A percentile compares a stretch with the other conserved stretches of the same genome.
These are phyloP conservation scores for Termitomyces sp. DNA, from an alignment of 768 basidiomycete species.

Conservation along the genomic window DNA sequence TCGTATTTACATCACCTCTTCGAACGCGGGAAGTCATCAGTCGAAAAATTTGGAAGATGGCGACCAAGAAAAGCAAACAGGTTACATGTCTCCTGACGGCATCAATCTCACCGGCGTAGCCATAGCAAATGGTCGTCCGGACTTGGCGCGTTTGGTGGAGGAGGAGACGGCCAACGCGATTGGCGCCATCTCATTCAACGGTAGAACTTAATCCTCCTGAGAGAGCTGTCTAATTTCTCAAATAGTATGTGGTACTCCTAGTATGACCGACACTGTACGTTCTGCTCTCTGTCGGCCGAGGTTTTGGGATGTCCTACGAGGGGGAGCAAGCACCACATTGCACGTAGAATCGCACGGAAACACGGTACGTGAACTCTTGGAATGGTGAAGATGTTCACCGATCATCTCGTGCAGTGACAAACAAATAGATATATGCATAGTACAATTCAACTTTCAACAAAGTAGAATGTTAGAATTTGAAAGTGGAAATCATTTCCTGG, in stretches of 20 bases:
- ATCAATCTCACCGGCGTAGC: constrained; percentile 14
- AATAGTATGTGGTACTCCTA: constrained; percentile 44
- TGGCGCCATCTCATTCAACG: constrained; percentile 42
- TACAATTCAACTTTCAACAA: background rate
- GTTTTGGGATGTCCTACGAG: constrained; percentile 29
- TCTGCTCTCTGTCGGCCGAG: constrained; percentile 32
- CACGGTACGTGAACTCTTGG: constrained; percentile 7
- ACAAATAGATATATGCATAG: background rate
- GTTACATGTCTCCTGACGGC: background rate
- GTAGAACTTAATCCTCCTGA: constrained; percentile 21
- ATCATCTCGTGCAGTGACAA: background rate
- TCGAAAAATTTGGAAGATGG: constrained; percentile 1
- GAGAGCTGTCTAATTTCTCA: background rate
- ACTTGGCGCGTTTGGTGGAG: constrained; percentile 28
- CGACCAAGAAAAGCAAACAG: constrained; percentile 8
- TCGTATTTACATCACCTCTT: constrained; percentile 15
- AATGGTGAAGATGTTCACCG: too few species aligned
- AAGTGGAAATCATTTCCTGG: background rate
- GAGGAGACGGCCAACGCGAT: constrained; percentile 28
- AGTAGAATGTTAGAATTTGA: background rate
- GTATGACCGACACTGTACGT: constrained; percentile 32
- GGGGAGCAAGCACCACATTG: constrained; percentile 39
- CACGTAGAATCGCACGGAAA: constrained; percentile 42
- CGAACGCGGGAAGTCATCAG: background rate
- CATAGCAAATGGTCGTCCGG: constrained; percentile 34